Evolutionary conservation across 2,329 filamentous ascomycete genomes (phyloP), one percentile per base, ranked within the genome.

Genomic region (Sclerotinia subarctica): DNA sequence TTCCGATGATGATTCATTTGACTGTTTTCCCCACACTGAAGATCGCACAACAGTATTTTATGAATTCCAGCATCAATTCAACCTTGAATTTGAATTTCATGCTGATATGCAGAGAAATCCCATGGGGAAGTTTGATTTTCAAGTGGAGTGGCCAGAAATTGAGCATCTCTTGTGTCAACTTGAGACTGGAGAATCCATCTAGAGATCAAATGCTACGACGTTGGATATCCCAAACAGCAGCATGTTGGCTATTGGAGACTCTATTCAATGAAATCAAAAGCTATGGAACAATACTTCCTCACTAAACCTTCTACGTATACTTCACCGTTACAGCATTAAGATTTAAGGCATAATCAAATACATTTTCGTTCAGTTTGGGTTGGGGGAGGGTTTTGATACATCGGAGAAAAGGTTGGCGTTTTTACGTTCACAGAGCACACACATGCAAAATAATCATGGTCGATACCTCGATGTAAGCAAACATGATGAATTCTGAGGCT

Each of bases 41-140:
- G 51, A 65, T 21, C 58, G 62, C 19, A 24, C 38, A 10, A 51
- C 67, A 10, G 69, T 76, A 29, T 44, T 70, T 2, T 29, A 38
- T 21, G 73, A 74, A 56, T 75, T 75, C 64, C 60, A 69, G 6
- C 26, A 70, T 13, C 74, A 75, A 63, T 75, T 74, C 56, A 47
- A 53, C 21, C 70, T 67, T 5, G 74, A 75, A 51, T 75, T 74
- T 32, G 46, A 47, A n/a, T 73, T 70, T 17, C 56, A 72, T 47
- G 44, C 69, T 24, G 29, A 57, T 4, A 67, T 64, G 64, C 58
- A 59, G 24, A 38, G 32, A 24, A 47, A 29, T 21, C 59, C 2
- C 17, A 38, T 54, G 17, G 52, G 68, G 1, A 51, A 51, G 5
- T 68, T 68, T 24, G 54, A 68, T n/a, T 47, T 63, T 21, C 17